phyloP scores from a whole-genome alignment of 2,329 filamentous ascomycete genomes.

The Lasiodiplodia sp. region DNA sequence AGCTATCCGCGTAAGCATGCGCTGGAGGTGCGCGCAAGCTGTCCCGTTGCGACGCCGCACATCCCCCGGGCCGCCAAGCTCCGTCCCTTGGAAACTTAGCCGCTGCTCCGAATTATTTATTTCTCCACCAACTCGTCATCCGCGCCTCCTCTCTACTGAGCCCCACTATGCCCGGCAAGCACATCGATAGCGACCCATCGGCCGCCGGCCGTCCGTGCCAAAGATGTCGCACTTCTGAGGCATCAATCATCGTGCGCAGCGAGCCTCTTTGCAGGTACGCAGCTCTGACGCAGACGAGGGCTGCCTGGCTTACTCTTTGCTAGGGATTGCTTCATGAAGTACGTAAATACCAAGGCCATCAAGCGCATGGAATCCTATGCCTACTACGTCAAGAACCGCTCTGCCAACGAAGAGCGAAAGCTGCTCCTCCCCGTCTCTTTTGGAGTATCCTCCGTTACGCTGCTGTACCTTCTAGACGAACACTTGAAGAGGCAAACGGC shows the following conservation, averaged over 20 bases:
- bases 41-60: slow-evolving; percentile 22
- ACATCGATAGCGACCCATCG: slow-evolving; percentile 28
- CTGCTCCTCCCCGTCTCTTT: slow-evolving; percentile 84
- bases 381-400: slow-evolving; percentile 62
- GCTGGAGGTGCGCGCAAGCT: slow-evolving; percentile 22
- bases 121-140: neutral
- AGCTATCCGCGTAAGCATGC: slow-evolving; percentile 27
- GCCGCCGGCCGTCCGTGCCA: slow-evolving; percentile 54
- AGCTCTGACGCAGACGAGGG: neutral
- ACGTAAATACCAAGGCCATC: slow-evolving; percentile 78
- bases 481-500: slow-evolving; percentile 71
- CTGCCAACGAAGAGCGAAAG: slow-evolving; percentile 55
- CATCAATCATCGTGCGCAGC: slow-evolving; percentile 62
- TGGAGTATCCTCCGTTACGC: slow-evolving; percentile 78
- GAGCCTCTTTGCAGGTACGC: slow-evolving; percentile 67
- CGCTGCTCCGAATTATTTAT: slow-evolving; percentile 13
- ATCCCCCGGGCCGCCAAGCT: slow-evolving; percentile 27
- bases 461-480: slow-evolving; percentile 77
- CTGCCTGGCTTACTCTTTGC: slow-evolving; percentile 15
- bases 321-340: slow-evolving; percentile 79
- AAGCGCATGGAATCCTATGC: slow-evolving; percentile 71
- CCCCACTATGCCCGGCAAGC: slow-evolving; percentile 44
- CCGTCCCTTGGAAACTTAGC: neutral
- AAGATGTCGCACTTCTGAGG: slow-evolving; percentile 62
- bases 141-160: neutral